phyloP scores from a whole-genome alignment of 176 grass and related monocot species.

The Avena atlantica region DNA sequence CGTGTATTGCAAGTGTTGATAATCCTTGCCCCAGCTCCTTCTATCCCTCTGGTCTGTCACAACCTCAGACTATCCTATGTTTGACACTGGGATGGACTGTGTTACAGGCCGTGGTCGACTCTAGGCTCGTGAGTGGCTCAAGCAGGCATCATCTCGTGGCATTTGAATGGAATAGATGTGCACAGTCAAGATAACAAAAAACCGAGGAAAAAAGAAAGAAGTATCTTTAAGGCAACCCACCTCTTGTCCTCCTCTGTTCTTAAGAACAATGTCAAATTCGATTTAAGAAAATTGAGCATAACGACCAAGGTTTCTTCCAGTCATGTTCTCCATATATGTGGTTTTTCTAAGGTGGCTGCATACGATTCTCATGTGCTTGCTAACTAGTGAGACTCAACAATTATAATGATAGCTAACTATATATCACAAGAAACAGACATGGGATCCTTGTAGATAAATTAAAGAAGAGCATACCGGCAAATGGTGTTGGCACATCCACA shows the following conservation, averaged over 20 bases:
- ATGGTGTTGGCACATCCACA: constrained; percentile 36
- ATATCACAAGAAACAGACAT: not conserved
- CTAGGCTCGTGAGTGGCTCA: not conserved
- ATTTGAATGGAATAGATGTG: not conserved
- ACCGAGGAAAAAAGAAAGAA: not conserved
- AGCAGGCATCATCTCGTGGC: not conserved
- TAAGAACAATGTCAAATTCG: too few relatives aligned
- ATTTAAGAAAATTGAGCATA: too few relatives aligned
- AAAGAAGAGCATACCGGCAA: constrained; percentile 32
- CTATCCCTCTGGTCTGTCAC: not conserved
- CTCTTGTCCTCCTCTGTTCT: too few relatives aligned
- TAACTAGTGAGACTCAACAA: not conserved
- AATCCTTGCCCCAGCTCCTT: not conserved
- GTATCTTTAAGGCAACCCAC: too few relatives aligned
- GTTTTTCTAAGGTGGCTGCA: not conserved
- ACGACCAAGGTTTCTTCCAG: not conserved
- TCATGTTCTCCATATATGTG: not conserved
- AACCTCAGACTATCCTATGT: not conserved
- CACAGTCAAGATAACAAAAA: not conserved
- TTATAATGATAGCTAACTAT: not conserved
- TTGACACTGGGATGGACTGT: not conserved
- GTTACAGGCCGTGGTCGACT: not conserved
- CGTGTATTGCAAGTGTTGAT: not conserved
- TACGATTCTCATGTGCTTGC: not conserved
- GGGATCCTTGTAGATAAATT: too few relatives aligned